Conservation (phyloP, 1,284 basidiomycete genomes). For the Golubevia pallescens region DNA sequence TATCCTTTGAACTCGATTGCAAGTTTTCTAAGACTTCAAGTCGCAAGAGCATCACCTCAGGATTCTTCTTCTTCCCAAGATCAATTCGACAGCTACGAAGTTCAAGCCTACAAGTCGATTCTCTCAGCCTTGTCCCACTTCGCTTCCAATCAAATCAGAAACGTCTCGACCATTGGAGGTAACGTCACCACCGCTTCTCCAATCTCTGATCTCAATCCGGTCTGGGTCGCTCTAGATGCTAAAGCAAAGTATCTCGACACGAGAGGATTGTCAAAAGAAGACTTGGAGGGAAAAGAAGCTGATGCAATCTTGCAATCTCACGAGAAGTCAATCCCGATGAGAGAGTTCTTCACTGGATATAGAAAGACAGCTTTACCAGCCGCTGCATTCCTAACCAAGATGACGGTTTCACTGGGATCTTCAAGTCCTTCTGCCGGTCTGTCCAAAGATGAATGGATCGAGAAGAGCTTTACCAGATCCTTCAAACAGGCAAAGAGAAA, state of each 20-base stretch:
- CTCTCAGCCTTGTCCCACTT: conserved; percentile 56
- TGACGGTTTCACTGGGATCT: conserved; percentile 35
- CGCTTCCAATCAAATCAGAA: conserved; percentile 63
- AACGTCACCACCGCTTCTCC: conserved; percentile 65
- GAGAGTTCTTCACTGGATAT: conserved; percentile 62
- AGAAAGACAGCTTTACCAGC: conserved; percentile 59
- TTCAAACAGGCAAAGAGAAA: conserved; percentile 65
- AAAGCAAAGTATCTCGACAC: conserved; percentile 28
- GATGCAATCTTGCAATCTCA: background rate
- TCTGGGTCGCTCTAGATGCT: conserved; percentile 61
- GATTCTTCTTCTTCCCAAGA: background rate
- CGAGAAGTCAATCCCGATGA: conserved; percentile 25
- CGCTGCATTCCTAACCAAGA: conserved; percentile 52
- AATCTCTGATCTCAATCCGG: conserved; percentile 64
- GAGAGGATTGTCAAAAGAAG: conserved; percentile 22
- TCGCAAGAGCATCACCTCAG: conserved; percentile 35
- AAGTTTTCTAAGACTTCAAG: conserved; percentile 24
- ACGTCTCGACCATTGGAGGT: conserved; percentile 62
- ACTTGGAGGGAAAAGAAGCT: conserved; percentile 19
- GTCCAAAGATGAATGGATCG: conserved; percentile 11
- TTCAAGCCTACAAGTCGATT: conserved; percentile 37
- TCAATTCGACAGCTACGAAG: conserved; percentile 3
- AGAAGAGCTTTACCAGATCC: conserved; percentile 43
- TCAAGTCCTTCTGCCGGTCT: conserved; percentile 23
- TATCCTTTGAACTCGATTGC: conserved; percentile 40